Evolutionary conservation across 768 basidiomycete genomes (phyloP).

Genomic region (Trametes punicea): DNA sequence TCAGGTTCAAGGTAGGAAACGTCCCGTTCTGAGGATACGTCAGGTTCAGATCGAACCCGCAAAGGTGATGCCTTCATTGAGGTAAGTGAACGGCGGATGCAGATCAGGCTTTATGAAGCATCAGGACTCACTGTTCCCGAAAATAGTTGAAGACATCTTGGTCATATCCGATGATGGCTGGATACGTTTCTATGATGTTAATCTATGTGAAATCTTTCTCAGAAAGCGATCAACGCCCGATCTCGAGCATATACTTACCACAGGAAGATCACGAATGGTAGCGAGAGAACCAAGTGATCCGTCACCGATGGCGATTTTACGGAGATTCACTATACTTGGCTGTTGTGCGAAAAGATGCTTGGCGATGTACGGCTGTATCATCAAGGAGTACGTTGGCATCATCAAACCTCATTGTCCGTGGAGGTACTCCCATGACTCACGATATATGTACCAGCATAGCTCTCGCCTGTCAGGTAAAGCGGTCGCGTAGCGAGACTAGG

Average conservation of each 20-base stretch:
- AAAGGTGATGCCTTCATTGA: constrained; percentile 48
- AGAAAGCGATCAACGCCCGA: no score
- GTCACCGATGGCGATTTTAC: constrained; percentile 69
- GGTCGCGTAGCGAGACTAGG: constrained; percentile 63
- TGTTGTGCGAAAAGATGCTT: constrained; percentile 62
- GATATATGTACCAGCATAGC: constrained; percentile 71
- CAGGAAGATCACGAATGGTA: constrained; percentile 17
- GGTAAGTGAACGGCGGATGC: neutral
- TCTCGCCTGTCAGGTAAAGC: constrained; percentile 66
- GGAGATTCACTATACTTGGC: constrained; percentile 61
- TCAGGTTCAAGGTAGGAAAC: constrained; percentile 38
- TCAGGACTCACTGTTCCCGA: constrained; percentile 52
- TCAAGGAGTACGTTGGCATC: no score
- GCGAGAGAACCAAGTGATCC: constrained; percentile 41
- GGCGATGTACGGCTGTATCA: constrained; percentile 58
- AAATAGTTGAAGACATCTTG: constrained; percentile 63
- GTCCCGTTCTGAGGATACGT: constrained; percentile 61
- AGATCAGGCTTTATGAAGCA: constrained; percentile 33
- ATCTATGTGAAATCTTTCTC: constrained; percentile 33
- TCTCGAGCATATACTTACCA: constrained; percentile 32
- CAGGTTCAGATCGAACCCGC: constrained; percentile 61
- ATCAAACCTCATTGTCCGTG: no score
- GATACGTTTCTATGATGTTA: constrained; percentile 63
- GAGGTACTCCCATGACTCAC: constrained; percentile 38
- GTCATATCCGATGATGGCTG: constrained; percentile 71